Evolutionary conservation across 108 stramenopile genomes (phyloP), one percentile per base, ranked within the genome.

Genomic region (Epithemia pelagica): DNA sequence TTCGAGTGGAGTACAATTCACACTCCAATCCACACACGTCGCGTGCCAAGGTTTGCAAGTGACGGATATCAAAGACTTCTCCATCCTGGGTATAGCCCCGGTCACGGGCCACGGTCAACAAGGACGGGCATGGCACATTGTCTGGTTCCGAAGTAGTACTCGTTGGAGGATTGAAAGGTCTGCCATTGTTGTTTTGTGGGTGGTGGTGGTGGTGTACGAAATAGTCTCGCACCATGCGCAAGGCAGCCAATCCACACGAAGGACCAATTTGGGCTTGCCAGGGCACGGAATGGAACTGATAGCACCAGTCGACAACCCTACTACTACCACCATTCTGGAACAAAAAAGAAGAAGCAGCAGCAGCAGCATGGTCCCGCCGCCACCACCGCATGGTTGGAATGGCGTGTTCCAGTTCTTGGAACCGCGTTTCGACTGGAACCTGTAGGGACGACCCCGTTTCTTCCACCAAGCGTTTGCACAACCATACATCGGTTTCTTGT

Each of bases 181-280:
- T n/a, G n/a, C n/a, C n/a, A n/a, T n/a, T n/a, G 37, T 46, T 46
- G 15, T 5, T 46, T 10, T 20, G 61, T 8, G 8, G 32, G 29
- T 2, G 37, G 46, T 27, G 5, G 20, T 52, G 54, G 5, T 46
- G 5, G 10, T 15, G 30, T 21, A 31, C 0, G 29, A 62, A 76
- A 46, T 62, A 71, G 29, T 76, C 75, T 26, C 61, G 54, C 20
- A 69, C 59, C 76, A 78, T 78, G 28, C 76, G 76, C 1, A 78
- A 15, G 2, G 76, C 76, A 0, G 76, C 68, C 52, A 78, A 67
- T 46, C 76, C 76, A 51, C 76, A 78, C 28, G 76, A 72, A n/a
- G 76, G 76, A 7, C 76, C 76, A 28, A 78, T 69, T 51, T 78
- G 76, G 19, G 30, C 54, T 26, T 72, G 71, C 76, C 76, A 78